Percentiles rank a stretch among this genome's conserved stretches.
These are phyloP conservation scores for Spiromastix sp. DNA, from an alignment of 2,329 filamentous ascomycete species.

Conservation along the genomic window DNA sequence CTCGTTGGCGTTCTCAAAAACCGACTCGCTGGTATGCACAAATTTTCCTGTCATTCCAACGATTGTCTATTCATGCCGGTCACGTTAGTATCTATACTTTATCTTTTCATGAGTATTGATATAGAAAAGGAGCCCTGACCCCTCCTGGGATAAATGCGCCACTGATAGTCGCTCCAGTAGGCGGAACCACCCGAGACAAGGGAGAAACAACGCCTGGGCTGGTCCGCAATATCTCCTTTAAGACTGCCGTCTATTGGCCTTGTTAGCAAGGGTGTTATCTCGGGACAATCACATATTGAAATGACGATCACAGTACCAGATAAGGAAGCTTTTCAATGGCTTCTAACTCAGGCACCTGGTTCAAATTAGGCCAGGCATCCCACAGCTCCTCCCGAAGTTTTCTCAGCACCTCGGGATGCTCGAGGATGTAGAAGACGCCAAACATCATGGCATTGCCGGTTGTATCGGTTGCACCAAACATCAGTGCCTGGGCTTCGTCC, in stretches of 20 bases:
- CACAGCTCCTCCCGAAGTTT: conserved; percentile 30
- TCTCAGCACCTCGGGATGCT: conserved; percentile 20
- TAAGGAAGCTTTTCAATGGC: conserved; percentile 28
- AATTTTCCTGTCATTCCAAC: conserved; percentile 18
- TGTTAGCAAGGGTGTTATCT: background rate
- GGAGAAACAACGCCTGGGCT: conserved; percentile 22
- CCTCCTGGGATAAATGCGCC: conserved; percentile 14
- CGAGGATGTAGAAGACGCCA: conserved; percentile 32
- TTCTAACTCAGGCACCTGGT: conserved; percentile 20
- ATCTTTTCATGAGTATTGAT: background rate
- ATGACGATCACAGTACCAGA: conserved; percentile 11
- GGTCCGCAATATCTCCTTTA: conserved; percentile 31
- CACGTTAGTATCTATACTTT: background rate
- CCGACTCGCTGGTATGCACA: conserved; percentile 17
- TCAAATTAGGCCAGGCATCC: conserved; percentile 26
- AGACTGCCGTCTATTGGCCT: conserved; percentile 20
- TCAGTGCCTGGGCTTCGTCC: conserved; percentile 36
- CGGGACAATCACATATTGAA: background rate
- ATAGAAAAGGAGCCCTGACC: conserved; percentile 10
- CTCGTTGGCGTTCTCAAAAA: conserved; percentile 25
- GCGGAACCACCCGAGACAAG: conserved; percentile 19
- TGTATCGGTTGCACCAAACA: conserved; percentile 39
- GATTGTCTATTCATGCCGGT: conserved; percentile 12
- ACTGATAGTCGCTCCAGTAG: conserved; percentile 13
- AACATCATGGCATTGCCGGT: conserved; percentile 32